Base-by-base conservation (phyloP, 495 filamentous ascomycete species). In the Podospora pseudopauciseta region DNA sequence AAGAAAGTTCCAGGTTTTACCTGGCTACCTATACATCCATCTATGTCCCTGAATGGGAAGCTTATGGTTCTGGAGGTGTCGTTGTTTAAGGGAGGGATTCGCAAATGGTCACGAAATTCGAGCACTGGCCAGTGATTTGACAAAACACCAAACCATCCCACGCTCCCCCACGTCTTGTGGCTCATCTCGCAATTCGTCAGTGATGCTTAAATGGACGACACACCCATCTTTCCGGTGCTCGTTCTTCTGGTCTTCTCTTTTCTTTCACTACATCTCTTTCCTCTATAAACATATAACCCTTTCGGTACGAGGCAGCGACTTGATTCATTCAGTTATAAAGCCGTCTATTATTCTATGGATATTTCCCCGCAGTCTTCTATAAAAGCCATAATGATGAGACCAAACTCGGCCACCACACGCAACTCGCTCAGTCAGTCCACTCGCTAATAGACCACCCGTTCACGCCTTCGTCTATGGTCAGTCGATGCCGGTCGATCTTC, bases 401-500 rank as follows among this genome's bases (percentile, higher is more conserved):
- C 30, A 55, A 44, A 6, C 39, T 16, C 59, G 3, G 15, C 26
- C 7, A 18, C 57, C 30, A 28, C 60, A 1, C 19, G 13, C 19
- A 16, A 49, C 15, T 49, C 39, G 28, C 53, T 72, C 60, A 74
- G 18, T 75, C 70, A 19, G 64, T 74, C 90, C 89, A 92, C 58
- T 86, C 79, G 39, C 77, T 76, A 72, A 92, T 80, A 56, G 84
- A 78, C 88, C 88, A 92, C 54, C 78, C 78, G 56, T 78, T 74
- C 39, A 83, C 84, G 7, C 77, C 82, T 74, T 91, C 85, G 19
- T 74, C 80, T 63, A 92, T 83, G 56, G 83, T 82, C 72, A 92
- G 79, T 67, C 80, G 83, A 75, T 90, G 76, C 30, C 88, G 88
- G 68, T 90, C 85, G 70, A 92, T 91, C 61, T 82, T 81, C 83